phyloP scores from a whole-genome alignment of 108 stramenopile species.

The Mediolabrus comicus region DNA sequence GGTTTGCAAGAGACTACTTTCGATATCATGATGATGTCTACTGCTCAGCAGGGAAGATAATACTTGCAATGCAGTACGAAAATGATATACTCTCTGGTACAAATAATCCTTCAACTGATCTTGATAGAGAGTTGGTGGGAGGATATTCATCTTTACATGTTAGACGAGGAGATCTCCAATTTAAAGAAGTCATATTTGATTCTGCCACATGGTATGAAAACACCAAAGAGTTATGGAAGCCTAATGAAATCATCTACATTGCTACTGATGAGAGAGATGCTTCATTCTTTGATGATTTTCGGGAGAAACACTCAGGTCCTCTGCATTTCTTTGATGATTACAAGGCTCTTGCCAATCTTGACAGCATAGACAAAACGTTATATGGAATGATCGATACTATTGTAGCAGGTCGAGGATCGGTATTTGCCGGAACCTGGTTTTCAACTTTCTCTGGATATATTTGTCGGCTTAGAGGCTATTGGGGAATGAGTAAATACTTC shows the following conservation, averaged over 20 bases:
- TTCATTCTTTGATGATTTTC: constrained; percentile 79
- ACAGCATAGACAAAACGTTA: constrained; percentile 58
- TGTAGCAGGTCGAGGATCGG: constrained; percentile 69
- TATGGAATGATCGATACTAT: constrained; percentile 88
- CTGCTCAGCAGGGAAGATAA: constrained; percentile 88
- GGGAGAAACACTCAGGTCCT: constrained; percentile 47
- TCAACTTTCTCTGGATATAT: constrained; percentile 90
- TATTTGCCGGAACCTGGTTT: constrained; percentile 90
- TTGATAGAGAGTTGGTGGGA: constrained; percentile 39
- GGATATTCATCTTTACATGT: constrained; percentile 58
- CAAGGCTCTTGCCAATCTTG: constrained; percentile 49
- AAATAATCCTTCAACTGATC: constrained; percentile 15
- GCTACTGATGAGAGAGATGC: constrained; percentile 85
- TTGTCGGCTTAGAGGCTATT: constrained; percentile 50
- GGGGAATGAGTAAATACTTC: constrained; percentile 61
- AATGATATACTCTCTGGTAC: constrained; percentile 22
- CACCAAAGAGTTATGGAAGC: constrained; percentile 44
- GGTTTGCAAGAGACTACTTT: constrained; percentile 83
- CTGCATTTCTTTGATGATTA: constrained; percentile 81
- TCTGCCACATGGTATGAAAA: constrained; percentile 41
- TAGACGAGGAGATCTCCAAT: constrained; percentile 52
- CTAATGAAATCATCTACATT: constrained; percentile 70
- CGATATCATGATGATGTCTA: constrained; percentile 83
- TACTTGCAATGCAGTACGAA: constrained; percentile 74
- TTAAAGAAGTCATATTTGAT: constrained; percentile 41